Conservation (phyloP, 2,329 filamentous ascomycete genomes). For the Fusarium xyrophilum region DNA sequence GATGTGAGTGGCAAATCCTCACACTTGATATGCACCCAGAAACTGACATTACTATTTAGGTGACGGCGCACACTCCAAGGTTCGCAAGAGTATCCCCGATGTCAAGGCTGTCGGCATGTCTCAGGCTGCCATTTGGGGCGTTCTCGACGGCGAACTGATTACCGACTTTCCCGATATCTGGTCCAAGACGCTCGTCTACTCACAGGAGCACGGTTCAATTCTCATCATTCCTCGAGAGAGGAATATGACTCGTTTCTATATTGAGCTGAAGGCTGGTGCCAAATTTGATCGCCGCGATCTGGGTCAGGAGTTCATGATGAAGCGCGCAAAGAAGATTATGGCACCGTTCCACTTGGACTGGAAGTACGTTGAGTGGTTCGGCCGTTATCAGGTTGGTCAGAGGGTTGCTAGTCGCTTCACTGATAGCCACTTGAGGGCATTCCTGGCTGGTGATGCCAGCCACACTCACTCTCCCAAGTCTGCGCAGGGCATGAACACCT, state of each 20-base stretch:
- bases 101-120: slow-evolving; percentile 63
- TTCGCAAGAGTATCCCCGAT: slow-evolving; percentile 68
- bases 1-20: slow-evolving; percentile 57
- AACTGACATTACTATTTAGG: slow-evolving; percentile 47
- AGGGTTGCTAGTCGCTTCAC: slow-evolving; percentile 74
- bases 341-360: slow-evolving; percentile 64
- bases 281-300: slow-evolving; percentile 51
- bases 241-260: slow-evolving; percentile 72
- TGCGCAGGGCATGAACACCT: slow-evolving; percentile 71
- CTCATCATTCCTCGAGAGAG: slow-evolving; percentile 77
- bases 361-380: slow-evolving; percentile 73
- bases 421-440: slow-evolving; percentile 66
- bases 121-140: slow-evolving; percentile 68
- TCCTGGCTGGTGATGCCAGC: slow-evolving; percentile 73
- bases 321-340: slow-evolving; percentile 67
- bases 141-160: slow-evolving; percentile 73
- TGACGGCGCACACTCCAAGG: slow-evolving; percentile 75
- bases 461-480: slow-evolving; percentile 77
- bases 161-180: slow-evolving; percentile 78
- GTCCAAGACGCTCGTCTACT: slow-evolving; percentile 75
- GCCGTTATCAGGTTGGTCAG: slow-evolving; percentile 74
- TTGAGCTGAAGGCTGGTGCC: slow-evolving; percentile 59
- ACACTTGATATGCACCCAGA: neutral
- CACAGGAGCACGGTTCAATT: slow-evolving; percentile 70
- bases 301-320: slow-evolving; percentile 74